Conservation (phyloP, 192 early-diverging fungal genomes). For the Coemansia sp. region DNA sequence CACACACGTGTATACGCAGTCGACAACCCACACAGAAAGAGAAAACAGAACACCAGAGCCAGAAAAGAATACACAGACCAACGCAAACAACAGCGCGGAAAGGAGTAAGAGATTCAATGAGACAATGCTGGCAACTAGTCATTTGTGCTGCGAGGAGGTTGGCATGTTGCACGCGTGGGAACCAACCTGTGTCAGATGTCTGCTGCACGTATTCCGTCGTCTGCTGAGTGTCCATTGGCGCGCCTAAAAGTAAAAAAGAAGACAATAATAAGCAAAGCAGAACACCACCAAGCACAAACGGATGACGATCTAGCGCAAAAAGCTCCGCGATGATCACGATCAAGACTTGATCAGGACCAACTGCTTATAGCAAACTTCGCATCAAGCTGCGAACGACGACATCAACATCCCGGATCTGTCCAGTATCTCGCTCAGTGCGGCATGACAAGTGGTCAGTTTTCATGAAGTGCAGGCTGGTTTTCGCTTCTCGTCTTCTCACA, state of each 20-base stretch:
- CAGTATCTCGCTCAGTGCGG: too few species aligned
- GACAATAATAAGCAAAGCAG: not conserved
- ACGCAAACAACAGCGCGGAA: not conserved
- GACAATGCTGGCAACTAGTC: not conserved
- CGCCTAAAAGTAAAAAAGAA: not conserved
- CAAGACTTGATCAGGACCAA: too few species aligned
- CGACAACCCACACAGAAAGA: not conserved
- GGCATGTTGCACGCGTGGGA: not conserved
- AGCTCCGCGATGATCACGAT: too few species aligned
- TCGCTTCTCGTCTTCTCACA: too few species aligned
- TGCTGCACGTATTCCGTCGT: not conserved
- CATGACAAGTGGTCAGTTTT: too few species aligned
- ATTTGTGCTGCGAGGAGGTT: not conserved
- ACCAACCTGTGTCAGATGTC: not conserved
- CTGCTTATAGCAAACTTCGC: too few species aligned
- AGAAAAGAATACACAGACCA: not conserved
- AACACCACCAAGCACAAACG: too few species aligned
- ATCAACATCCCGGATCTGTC: too few species aligned
- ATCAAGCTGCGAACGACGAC: too few species aligned
- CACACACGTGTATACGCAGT: not conserved
- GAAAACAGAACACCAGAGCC: not conserved
- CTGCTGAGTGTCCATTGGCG: not conserved
- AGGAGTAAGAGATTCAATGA: not conserved
- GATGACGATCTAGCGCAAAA: too few species aligned
- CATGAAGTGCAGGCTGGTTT: too few species aligned